Base-by-base conservation (phyloP, 768 basidiomycete genomes). In the Tylopilus sp. region DNA sequence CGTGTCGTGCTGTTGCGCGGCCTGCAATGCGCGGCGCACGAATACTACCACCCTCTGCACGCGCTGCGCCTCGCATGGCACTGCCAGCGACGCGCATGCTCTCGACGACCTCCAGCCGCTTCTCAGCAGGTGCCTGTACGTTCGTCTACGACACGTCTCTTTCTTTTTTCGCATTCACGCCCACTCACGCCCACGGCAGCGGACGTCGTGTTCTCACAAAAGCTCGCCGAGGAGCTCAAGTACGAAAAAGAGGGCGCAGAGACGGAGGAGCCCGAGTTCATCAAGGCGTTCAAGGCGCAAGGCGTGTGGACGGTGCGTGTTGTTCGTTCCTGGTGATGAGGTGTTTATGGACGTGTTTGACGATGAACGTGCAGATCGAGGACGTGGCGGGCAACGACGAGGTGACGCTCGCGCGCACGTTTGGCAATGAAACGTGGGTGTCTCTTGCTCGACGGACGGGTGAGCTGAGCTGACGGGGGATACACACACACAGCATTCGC, bases 401-500 rank as follows among this genome's bases (percentile, higher is more conserved):
- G 69, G 82, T 98, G 35, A 71, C 78, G 22, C 71, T 98, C 39
- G 74, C 74, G n/a, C 83, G 94, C 58, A 85, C 82, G 59, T 95
- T 92, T 69, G 94, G 91, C 55, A 91, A 91, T 60, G 95, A 98
- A 72, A 80, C 71, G 93, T 95, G 59, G 50, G 87, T 79, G 0
- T n/a, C 8, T 5, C 17, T 0, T 2, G n/a, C n/a, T 10, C 9
- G 18, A 21, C n/a, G 2, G n/a, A 11, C 20, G 4, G 20, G 22
- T 15, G 15, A 25, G 15, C n/a, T 18, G 40, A 33, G 31, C 17
- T 26, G n/a, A n/a, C n/a, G n/a, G n/a, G n/a, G n/a, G n/a, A n/a
- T n/a, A n/a, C 17, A 11, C 1, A 17, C 9, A 9, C 21, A 1
- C 13, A 52, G 51, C 58, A 80, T 98, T 69, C 89, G 87, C 28